Evolutionary conservation across 805 yeast species (phyloP), one percentile per base, ranked within the genome.

Genomic region (Saturnispora kantuleensis): DNA sequence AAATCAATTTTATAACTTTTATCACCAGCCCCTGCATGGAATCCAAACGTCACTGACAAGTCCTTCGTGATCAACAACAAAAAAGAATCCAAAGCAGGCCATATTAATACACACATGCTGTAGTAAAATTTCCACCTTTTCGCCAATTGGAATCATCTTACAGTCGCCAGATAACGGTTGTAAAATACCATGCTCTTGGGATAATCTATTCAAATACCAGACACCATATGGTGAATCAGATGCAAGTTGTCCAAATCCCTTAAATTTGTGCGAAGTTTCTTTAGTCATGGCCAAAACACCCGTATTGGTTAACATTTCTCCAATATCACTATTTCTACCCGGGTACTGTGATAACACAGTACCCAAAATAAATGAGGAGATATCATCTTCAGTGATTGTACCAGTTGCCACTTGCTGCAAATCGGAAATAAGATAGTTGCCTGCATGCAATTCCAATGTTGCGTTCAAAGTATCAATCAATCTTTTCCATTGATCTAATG

Each of bases 171-270:
- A 58, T 12, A 58, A 50, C 3, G 84, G 79, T n/a, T 64, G 67
- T 40, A 84, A 60, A 35, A 84, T 78, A 10, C 93, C 94, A 56
- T 84, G 94, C 55, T 84, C 94, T 58, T 84, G 93, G 45, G 84
- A 76, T 39, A 84, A 60, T 51, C 88, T 68, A 31, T 77, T 83
- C 10, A 84, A 46, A 13, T 47, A 46, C 89, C 89, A 84, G 38
- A 70, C 64, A 6, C 70, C 74, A 52, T 66, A 74, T 1, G 66
- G 65, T 11, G 61, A 52, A 1, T 73, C 71, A 4, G 48, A 47
- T 11, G 35, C 30, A 10, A 63, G 28, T n/a, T 59, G 53, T 3
- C 89, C 90, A 56, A 61, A 70, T 0, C 90, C 90, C 13, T 77
- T 74, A 15, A 68, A 54, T 1, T 79, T 75, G 13, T 37, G 45